A percentile compares a stretch with the other conserved stretches of the same genome.
These are phyloP conservation scores for Verruconis gallopava DNA, from an alignment of 2,329 filamentous ascomycete genomes.

Conservation along the genomic window DNA sequence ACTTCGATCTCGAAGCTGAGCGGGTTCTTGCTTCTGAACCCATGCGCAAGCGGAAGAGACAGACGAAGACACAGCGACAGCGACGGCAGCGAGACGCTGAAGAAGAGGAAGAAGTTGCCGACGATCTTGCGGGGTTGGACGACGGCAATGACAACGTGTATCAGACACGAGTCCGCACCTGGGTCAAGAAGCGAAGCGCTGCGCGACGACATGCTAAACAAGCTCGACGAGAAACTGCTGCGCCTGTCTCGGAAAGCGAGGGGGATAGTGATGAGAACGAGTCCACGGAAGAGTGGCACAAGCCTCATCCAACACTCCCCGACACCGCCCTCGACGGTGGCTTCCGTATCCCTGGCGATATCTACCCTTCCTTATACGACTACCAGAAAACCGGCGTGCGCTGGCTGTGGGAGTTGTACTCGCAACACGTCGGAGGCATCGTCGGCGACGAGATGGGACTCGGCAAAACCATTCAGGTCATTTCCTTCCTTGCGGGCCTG, in stretches of 20 bases:
- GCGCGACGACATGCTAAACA: conserved; percentile 37
- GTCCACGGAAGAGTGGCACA: conserved; percentile 56
- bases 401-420: conserved; percentile 88
- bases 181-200: conserved; percentile 52
- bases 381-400: conserved; percentile 96
- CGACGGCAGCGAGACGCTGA: conserved; percentile 15
- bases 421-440: conserved; percentile 83
- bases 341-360: conserved; percentile 77
- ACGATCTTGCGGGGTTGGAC: conserved; percentile 51
- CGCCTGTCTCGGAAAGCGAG: conserved; percentile 22
- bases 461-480: conserved; percentile 81
- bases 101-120: conserved; percentile 25
- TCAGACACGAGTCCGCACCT: conserved; percentile 58
- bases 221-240: conserved; percentile 13
- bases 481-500: conserved; percentile 74
- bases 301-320: conserved; percentile 69
- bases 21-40: conserved; percentile 21
- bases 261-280: conserved; percentile 21
- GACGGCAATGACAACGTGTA: conserved; percentile 82
- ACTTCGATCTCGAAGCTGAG: conserved; percentile 26
- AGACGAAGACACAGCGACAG: conserved; percentile 15
- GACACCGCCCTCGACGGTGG: conserved; percentile 65
- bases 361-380: conserved; percentile 82
- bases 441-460: conserved; percentile 97
- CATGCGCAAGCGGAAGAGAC: conserved; percentile 16